Evolutionary conservation across 2,329 filamentous ascomycete genomes (phyloP), one percentile per base, ranked within the genome.

Genomic region (Colletotrichum filicis): DNA sequence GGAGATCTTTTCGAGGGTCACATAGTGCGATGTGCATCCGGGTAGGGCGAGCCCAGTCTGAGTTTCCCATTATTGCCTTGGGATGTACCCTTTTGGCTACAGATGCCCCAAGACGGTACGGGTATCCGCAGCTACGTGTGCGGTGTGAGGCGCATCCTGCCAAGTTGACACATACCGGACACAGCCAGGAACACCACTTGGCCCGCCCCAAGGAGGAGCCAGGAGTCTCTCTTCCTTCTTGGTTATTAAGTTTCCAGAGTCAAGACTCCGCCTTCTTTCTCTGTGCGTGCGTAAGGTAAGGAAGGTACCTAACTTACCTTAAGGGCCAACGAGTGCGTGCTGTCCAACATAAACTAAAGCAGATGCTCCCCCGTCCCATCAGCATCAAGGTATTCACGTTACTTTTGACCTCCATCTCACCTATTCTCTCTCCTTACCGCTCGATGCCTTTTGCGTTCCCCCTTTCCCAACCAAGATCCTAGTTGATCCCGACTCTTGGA

Each of bases 401-500:
- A 7, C 22, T 19, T 16, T 24, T 14, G 19, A 35, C 24, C n/a
- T n/a, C 11, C 9, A 12, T 56, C 24, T 56, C 26, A 8, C 24
- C 26, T 55, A 12, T n/a, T 16, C 19, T 26, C 52, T 55, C 52
- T 6, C 26, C 53, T 9, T 56, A 56, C 26, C 53, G 12, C 26
- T 56, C 12, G 16, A 16, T 56, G 8, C 8, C 53, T n/a, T 35
- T 58, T 35, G 11, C 24, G 14, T 35, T 30, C 28, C 56, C 22
- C 9, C 28, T 32, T 9, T 58, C 56, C 26, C 26, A 42, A 8
- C 28, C 56, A 7, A 24, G 32, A 16, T 16, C 32, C 57, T 22
- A 9, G 32, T 60, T 59, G n/a, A 6, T 59, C 22, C 16, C 16
- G 42, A 24, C 60, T 30, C 60, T 73, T 64, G 59, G 66, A 63